phyloP scores from a whole-genome alignment of 768 basidiomycete species.

The Suillus weaverae region DNA sequence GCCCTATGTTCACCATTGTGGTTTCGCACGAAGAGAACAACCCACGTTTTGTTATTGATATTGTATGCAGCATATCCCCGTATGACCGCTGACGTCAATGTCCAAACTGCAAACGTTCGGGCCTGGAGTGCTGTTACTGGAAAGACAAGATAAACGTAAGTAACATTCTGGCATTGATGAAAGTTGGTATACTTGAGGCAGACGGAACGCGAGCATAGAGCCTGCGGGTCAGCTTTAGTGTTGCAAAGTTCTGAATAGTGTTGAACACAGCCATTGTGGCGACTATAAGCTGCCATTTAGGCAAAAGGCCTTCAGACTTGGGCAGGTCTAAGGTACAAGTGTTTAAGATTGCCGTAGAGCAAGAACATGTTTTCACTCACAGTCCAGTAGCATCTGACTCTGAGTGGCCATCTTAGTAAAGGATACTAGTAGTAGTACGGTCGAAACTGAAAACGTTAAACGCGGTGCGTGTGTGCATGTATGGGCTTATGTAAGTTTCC shows the following conservation, averaged over 20 bases:
- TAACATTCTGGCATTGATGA: neutral
- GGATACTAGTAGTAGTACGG: neutral
- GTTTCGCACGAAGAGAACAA: constrained; percentile 18
- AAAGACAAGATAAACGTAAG: neutral
- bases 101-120: constrained; percentile 91
- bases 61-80: constrained; percentile 89
- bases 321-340: constrained; percentile 53
- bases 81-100: constrained; percentile 79
- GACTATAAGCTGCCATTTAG: constrained; percentile 86
- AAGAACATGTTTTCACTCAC: constrained; percentile 10
- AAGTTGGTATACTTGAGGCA: constrained; percentile 35
- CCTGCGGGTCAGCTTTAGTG: constrained; percentile 72
- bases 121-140: constrained; percentile 86
- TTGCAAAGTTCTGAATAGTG: constrained; percentile 77
- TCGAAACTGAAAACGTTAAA: constrained; percentile 12
- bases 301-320: constrained; percentile 66
- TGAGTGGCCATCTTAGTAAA: constrained; percentile 11
- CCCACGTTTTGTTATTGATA: constrained; percentile 78
- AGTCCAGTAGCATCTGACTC: constrained; percentile 23
- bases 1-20: neutral
- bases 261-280: constrained; percentile 82
- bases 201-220: constrained; percentile 60
- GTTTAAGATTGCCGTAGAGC: constrained; percentile 6
- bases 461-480: constrained; percentile 5
- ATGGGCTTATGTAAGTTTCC: constrained; percentile 30